Base-by-base conservation (phyloP, 495 filamentous ascomycete species). In the Penicillium verhagenii region DNA sequence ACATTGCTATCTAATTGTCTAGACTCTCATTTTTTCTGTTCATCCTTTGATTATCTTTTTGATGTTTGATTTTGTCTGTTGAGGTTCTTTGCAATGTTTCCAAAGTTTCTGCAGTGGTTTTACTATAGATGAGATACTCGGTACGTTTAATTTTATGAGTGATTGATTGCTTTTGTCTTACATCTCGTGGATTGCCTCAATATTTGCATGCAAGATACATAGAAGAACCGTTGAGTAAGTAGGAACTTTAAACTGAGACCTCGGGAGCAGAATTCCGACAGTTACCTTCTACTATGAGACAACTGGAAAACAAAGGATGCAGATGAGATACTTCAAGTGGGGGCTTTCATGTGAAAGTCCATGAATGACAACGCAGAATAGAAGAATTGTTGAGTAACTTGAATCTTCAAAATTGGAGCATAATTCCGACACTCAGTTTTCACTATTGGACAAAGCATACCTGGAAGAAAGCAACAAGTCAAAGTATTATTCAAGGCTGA, bases 61-160 rank as follows among this genome's bases (percentile, higher is more conserved):
- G n/a, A n/a, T n/a, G n/a, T n/a, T n/a, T 35, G 33, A 35, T 24
- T 7, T 3, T 24, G 8, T 43, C 13, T 24, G 3, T 13, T 43
- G 21, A n/a, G n/a, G n/a, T 24, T n/a, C 13, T 23, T 1, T 20
- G 39, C 19, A 13, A 13, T 43, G 25, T 38, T 38, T 47, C 20
- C 20, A 47, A 28, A 5, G n/a, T 40, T 48, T 48, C 18, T 54
- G 21, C 44, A 35, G 33, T 48, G 44, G 7, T 39, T 54, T 48
- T 43, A 54, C 44, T 29, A 54, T 54, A 54, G 52, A 49, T 9
- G 24, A 54, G 43, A 54, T 35, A 35, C 14, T 16, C 33, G 21
- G 11, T 40, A 42, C 3, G 49, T 25, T 33, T 10, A 31, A 10
- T 24, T 48, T 11, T 31, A 29, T n/a, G n/a, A n/a, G n/a, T n/a